Evolutionary conservation across 768 basidiomycete genomes (phyloP).

Genomic region (Tephrocybe sp.): DNA sequence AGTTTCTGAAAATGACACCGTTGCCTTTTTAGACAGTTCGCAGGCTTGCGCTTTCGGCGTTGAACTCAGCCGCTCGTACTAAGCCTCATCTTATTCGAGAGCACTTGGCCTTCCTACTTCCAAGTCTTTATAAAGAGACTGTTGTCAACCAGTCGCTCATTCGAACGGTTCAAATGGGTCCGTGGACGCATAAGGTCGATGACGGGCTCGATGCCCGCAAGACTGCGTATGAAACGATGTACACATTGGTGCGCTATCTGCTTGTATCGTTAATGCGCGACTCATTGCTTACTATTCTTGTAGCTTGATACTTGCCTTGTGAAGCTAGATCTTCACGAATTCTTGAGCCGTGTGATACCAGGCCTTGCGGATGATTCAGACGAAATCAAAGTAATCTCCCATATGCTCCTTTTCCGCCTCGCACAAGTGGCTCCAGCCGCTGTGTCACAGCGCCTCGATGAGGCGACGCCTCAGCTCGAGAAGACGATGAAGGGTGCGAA

Average conservation of each 20-base stretch:
- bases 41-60: constrained; percentile 80
- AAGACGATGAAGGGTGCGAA: constrained; percentile 87
- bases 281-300: not conserved
- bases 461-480: constrained; percentile 79
- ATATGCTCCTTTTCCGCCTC: constrained; percentile 93
- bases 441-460: constrained; percentile 80
- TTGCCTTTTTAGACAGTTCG: constrained; percentile 69
- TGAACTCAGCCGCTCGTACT: constrained; percentile 94
- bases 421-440: constrained; percentile 83
- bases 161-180: constrained; percentile 93
- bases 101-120: constrained; percentile 72
- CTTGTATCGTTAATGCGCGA: not conserved
- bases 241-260: constrained; percentile 68
- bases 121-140: constrained; percentile 85
- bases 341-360: constrained; percentile 75
- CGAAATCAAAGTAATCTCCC: constrained; percentile 95
- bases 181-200: constrained; percentile 96
- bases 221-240: constrained; percentile 96
- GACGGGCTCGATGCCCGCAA: constrained; percentile 96
- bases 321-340: constrained; percentile 84
- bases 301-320: constrained; percentile 90
- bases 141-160: constrained; percentile 74
- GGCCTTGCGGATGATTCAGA: constrained; percentile 89
- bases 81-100: constrained; percentile 92
- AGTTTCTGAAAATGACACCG: not conserved